Evolutionary conservation across 148 eudicot genomes (phyloP).

Genomic region (Rhododendron vialii): DNA sequence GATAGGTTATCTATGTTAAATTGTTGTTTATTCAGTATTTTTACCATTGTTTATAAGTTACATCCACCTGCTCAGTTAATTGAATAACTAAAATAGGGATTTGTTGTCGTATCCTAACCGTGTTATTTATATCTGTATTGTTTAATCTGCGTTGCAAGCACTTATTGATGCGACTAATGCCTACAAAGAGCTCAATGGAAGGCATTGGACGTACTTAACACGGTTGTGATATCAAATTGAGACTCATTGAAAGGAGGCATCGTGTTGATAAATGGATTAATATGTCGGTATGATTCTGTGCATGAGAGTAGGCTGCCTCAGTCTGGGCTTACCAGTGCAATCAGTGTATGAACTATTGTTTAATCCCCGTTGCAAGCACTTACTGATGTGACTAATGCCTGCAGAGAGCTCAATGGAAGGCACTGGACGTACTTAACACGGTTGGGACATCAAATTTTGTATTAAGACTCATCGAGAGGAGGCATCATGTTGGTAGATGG

Average conservation of each 20-base stretch:
- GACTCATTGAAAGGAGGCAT: slow-evolving; percentile 75
- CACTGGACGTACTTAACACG: slow-evolving; percentile 73
- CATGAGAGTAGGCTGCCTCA: background rate
- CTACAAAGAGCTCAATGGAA: slow-evolving; percentile 87
- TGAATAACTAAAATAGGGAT: background rate
- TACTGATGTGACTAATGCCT: slow-evolving; percentile 2
- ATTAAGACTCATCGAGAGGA: slow-evolving; percentile 67
- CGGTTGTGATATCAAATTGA: slow-evolving; percentile 73
- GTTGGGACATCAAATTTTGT: slow-evolving; percentile 64
- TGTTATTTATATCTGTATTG: background rate
- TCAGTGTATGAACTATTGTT: background rate
- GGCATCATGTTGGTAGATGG: slow-evolving; percentile 75
- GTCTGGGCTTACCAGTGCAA: background rate
- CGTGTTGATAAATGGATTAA: slow-evolving; percentile 78
- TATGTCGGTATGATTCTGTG: slow-evolving; percentile 41
- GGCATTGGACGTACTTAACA: slow-evolving; percentile 73
- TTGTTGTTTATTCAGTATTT: background rate
- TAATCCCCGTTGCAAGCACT: background rate
- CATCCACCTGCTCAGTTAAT: background rate
- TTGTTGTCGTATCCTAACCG: background rate
- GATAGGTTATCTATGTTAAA: background rate
- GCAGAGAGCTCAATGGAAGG: slow-evolving; percentile 90
- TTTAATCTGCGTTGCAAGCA: background rate
- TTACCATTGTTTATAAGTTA: background rate
- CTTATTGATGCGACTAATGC: background rate